These are phyloP conservation scores for Arthroderma uncinatum DNA, from an alignment of 2,329 filamentous ascomycete species.

Conservation along the genomic window DNA sequence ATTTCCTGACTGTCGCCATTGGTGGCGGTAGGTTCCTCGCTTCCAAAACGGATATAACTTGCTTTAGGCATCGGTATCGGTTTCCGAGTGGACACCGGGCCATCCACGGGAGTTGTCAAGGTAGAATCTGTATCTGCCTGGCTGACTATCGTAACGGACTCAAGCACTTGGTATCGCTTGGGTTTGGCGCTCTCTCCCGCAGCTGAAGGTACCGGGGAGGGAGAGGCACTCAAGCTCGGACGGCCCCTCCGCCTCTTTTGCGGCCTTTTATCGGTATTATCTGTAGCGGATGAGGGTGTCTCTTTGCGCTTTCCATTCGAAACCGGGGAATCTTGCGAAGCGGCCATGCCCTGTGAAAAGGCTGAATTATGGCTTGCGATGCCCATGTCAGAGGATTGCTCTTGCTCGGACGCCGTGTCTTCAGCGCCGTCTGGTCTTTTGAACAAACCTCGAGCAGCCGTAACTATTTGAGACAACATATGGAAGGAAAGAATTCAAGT, in stretches of 20 bases:
- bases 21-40: constrained; percentile 25
- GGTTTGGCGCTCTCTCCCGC: neutral
- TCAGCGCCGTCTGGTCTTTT: constrained; percentile 23
- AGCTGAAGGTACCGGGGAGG: neutral
- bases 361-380: constrained; percentile 24
- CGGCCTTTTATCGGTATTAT: constrained; percentile 1
- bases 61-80: constrained; percentile 15
- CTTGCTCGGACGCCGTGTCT: constrained; percentile 2
- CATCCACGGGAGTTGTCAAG: neutral
- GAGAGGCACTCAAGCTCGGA: neutral
- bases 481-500: constrained; percentile 8
- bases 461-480: constrained; percentile 35
- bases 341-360: constrained; percentile 14
- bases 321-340: constrained; percentile 3
- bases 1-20: constrained; percentile 9
- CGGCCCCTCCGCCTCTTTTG: constrained; percentile 8
- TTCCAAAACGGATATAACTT: constrained; percentile 31
- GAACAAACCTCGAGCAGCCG: constrained; percentile 34
- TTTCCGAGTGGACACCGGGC: neutral
- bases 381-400: constrained; percentile 22
- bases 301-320: constrained; percentile 24
- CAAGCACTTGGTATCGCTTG: constrained; percentile 9
- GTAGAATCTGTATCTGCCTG: constrained; percentile 7
- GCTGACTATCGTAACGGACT: constrained; percentile 11
- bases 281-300: constrained; percentile 11